Evolutionary conservation across 768 basidiomycete genomes (phyloP), one percentile per base, ranked within the genome.

Genomic region (Nidula microcarpa): DNA sequence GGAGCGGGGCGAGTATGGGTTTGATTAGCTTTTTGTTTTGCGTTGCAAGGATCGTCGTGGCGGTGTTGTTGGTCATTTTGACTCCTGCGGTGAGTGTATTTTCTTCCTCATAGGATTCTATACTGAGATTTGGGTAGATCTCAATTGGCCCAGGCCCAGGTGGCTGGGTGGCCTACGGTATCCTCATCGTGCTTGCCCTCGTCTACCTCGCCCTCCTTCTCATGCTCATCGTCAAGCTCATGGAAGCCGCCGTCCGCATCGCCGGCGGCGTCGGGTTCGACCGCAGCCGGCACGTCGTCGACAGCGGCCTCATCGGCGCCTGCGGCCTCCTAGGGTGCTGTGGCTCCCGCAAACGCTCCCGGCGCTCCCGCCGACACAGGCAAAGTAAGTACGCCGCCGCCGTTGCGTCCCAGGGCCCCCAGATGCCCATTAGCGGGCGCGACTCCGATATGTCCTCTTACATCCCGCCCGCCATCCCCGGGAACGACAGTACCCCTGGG

Each of bases 1-100:
- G 92, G 33, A 89, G 89, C 50, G 94, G 96, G 1, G 94, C 96
- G 1, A 91, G 93, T 56, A 98, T 98, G 97, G 96, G 95, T 11
- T 77, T 94, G 35, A 87, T 96, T 54, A 94, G 91, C 66, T 98
- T 98, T 75, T 73, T 97, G 62, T 88, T 96, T 61, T 94, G 92
- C 54, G 90, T 96, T 4, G 86, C 90, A 17, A 79, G 96, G 58
- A 95, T 97, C 61, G 86, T 94, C 30, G 81, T 94, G 18, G 89
- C 91, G 2, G 94, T 98, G 11, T 70, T 99, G 34, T 75, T 98
- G 45, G 89, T 99, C 60, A 91, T 98, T 57, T 71, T 99, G 48
- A 88, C 89, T 13, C 91, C 94, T 30, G 82, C 87, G 56, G 96
- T 98, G 68, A 68, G 91, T 66, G 55, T 49, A 33, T 51, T 35